phyloP scores from a whole-genome alignment of 495 filamentous ascomycete species.

The Trichoderma orchidacearum region DNA sequence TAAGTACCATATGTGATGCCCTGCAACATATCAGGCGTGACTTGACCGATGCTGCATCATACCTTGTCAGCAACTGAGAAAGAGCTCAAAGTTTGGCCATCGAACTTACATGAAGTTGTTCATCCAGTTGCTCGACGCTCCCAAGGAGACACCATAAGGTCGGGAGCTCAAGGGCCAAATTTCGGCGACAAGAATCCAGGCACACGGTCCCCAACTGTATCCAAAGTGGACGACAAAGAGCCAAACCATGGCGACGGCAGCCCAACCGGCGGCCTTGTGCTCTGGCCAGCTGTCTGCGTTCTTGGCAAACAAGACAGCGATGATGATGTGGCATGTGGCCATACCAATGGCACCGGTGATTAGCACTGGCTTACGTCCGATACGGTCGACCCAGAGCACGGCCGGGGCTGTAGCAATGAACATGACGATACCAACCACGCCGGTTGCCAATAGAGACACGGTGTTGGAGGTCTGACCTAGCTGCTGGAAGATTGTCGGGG shows the following conservation, averaged over 20 bases:
- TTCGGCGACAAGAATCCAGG: constrained; percentile 62
- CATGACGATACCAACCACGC: constrained; percentile 70
- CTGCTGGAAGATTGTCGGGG: constrained; percentile 57
- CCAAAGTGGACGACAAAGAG: constrained; percentile 73
- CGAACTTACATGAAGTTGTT: constrained; percentile 43
- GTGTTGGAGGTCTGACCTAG: constrained; percentile 52
- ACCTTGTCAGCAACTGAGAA: not conserved
- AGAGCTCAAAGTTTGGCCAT: not conserved
- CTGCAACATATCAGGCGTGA: constrained; percentile 63
- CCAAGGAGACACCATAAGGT: constrained; percentile 59
- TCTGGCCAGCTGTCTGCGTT: constrained; percentile 42
- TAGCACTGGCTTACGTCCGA: constrained; percentile 44
- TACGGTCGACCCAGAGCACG: constrained; percentile 50
- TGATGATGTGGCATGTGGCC: constrained; percentile 53
- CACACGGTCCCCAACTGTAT: constrained; percentile 45
- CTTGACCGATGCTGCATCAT: constrained; percentile 45
- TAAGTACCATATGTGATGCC: constrained; percentile 65
- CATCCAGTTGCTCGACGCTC: constrained; percentile 48
- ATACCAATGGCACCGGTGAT: constrained; percentile 44
- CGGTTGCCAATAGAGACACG: constrained; percentile 60
- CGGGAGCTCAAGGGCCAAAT: constrained; percentile 66
- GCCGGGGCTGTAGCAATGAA: constrained; percentile 54
- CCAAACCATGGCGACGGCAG: constrained; percentile 67
- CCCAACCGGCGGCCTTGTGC: constrained; percentile 60
- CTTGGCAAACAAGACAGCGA: constrained; percentile 57